phyloP scores from a whole-genome alignment of 257 asterid genomes.

The Striga asiatica region DNA sequence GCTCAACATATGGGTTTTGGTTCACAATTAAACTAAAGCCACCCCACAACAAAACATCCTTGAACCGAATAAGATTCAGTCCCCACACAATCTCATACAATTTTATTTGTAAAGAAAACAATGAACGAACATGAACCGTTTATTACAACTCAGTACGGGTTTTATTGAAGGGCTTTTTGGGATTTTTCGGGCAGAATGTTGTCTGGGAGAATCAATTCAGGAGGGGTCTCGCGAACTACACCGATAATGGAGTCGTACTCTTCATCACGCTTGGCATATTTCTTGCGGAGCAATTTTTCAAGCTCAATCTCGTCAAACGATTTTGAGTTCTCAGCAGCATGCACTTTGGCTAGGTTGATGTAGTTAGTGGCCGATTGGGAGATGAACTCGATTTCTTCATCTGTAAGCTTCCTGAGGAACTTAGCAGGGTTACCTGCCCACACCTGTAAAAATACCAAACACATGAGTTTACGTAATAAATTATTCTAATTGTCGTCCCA shows the following conservation, averaged over 20 bases:
- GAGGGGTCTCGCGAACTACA: constrained; percentile 68
- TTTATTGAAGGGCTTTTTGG: constrained; percentile 41
- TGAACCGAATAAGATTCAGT: no score
- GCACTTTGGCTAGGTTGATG: constrained; percentile 70
- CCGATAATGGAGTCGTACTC: constrained; percentile 81
- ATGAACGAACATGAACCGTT: not conserved
- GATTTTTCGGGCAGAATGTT: constrained; percentile 57
- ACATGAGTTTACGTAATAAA: no score
- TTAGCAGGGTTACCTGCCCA: constrained; percentile 96
- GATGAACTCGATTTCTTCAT: constrained; percentile 67
- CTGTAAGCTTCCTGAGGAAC: constrained; percentile 69
- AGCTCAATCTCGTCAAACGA: constrained; percentile 67
- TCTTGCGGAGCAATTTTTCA: constrained; percentile 70
- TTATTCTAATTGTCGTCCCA: no score
- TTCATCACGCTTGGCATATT: constrained; percentile 57
- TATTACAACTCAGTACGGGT: not conserved
- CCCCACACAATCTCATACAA: not conserved
- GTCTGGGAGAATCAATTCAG: constrained; percentile 70
- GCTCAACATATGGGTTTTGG: no score
- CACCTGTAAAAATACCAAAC: constrained; percentile 30
- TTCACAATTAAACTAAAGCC: no score
- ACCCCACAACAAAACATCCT: no score
- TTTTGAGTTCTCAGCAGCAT: constrained; percentile 74
- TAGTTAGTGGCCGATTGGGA: constrained; percentile 62
- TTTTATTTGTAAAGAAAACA: not conserved